A percentile compares a stretch with the other conserved stretches of the same genome.
Evolutionary conservation across 2,329 filamentous ascomycete species (phyloP).

Genomic region (Kalmusia sp.): DNA sequence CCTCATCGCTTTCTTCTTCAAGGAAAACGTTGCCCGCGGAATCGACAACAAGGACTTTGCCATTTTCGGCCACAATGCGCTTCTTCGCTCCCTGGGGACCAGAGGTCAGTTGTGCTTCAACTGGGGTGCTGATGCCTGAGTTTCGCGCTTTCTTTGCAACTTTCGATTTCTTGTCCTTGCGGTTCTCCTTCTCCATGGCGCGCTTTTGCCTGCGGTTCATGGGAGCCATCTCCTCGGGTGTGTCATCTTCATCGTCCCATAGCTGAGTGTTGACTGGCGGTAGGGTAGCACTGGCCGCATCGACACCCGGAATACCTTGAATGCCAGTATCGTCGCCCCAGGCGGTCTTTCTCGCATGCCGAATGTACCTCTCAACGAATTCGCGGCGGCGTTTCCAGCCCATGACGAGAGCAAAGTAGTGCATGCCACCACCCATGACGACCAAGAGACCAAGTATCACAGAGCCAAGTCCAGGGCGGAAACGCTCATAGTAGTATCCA

Average conservation of each 20-base stretch:
- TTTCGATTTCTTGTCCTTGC: conserved; percentile 64
- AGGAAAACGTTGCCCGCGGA: conserved; percentile 90
- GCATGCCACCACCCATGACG: conserved; percentile 80
- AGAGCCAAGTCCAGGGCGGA: conserved; percentile 86
- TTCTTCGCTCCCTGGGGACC: conserved; percentile 80
- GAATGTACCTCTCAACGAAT: conserved; percentile 91
- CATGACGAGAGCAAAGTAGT: conserved; percentile 86
- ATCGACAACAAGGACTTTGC: conserved; percentile 93
- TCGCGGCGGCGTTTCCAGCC: conserved; percentile 89
- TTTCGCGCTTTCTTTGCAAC: conserved; percentile 63
- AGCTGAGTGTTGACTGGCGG: conserved; percentile 31
- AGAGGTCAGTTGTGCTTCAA: conserved; percentile 57
- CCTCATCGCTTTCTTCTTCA: conserved; percentile 90
- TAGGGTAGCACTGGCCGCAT: conserved; percentile 50
- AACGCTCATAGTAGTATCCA: conserved; percentile 96
- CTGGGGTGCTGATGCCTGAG: conserved; percentile 61
- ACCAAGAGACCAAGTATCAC: conserved; percentile 84
- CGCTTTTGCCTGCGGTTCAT: conserved; percentile 85
- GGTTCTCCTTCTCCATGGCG: conserved; percentile 84
- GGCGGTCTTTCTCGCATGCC: conserved; percentile 83
- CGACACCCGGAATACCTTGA: conserved; percentile 68
- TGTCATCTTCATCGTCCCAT: conserved; percentile 48
- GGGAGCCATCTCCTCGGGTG: conserved; percentile 62
- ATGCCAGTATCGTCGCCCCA: conserved; percentile 84
- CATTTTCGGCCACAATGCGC: conserved; percentile 90